These are phyloP conservation scores for Orychophragmus violaceus DNA, from an alignment of 345 rosid genomes.

Conservation along the genomic window DNA sequence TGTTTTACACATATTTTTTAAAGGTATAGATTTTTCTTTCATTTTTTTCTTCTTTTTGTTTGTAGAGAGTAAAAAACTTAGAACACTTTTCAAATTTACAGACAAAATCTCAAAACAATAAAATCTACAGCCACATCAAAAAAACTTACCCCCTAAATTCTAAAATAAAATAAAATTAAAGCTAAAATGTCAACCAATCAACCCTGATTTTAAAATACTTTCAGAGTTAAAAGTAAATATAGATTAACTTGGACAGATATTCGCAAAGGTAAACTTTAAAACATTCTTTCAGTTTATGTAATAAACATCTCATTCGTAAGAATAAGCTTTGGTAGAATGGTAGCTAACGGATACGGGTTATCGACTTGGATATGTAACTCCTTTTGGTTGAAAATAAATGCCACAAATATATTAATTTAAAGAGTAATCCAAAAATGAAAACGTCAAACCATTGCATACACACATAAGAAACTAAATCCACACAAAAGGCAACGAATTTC, in stretches of 20 bases:
- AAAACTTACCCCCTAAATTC: neutral
- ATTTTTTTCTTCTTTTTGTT: too few relatives aligned
- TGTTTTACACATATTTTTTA: too few relatives aligned
- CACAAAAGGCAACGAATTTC: neutral
- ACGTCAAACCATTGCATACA: neutral
- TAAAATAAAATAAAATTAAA: neutral
- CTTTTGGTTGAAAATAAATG: neutral
- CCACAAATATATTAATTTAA: neutral
- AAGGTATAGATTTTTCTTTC: too few relatives aligned
- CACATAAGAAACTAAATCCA: constrained; percentile 4
- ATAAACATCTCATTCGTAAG: neutral
- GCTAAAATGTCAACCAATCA: neutral
- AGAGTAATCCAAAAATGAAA: neutral
- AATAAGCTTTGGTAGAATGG: neutral
- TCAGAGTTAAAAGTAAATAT: neutral
- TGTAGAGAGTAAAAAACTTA: too few relatives aligned
- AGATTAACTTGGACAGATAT: neutral
- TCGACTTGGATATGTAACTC: neutral
- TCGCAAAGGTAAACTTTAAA: neutral
- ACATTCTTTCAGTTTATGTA: neutral
- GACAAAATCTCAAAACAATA: too few relatives aligned
- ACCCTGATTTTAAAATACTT: neutral
- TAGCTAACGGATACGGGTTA: constrained; percentile 2
- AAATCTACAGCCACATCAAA: too few relatives aligned
- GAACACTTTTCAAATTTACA: too few relatives aligned